A percentile compares a stretch with the other conserved stretches of the same genome.
phyloP scores from a whole-genome alignment of 129 eudicot genomes.

The Artemisia tridentata region DNA sequence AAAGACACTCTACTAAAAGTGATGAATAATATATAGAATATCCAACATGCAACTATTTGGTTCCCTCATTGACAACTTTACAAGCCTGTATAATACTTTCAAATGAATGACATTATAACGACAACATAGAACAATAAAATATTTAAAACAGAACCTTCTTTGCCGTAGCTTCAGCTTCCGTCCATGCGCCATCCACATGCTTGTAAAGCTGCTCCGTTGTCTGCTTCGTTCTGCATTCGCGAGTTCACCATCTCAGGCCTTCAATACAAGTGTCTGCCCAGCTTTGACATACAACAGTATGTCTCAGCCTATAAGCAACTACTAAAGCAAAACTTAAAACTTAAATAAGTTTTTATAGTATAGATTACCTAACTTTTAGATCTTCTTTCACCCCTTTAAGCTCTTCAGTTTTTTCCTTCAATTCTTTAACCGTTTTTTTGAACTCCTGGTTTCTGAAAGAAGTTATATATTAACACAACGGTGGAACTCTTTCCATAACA shows the following conservation, averaged over 20 bases:
- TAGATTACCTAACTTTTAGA: slow-evolving; percentile 79
- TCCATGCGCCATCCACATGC: slow-evolving; percentile 95
- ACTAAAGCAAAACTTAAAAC: slow-evolving; percentile 24
- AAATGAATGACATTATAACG: neutral
- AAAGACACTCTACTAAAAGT: neutral
- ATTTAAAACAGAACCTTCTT: slow-evolving; percentile 51
- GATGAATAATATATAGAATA: neutral
- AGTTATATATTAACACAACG: slow-evolving; percentile 15
- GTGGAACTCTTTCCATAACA: slow-evolving; percentile 1
- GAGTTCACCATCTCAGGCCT: slow-evolving; percentile 92
- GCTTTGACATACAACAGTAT: slow-evolving; percentile 99
- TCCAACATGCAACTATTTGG: neutral
- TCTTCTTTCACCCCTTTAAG: slow-evolving; percentile 77
- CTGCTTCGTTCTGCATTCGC: slow-evolving; percentile 99
- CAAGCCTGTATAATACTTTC: neutral
- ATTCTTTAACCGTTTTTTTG: slow-evolving; percentile 67
- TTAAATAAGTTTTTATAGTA: slow-evolving; percentile 7
- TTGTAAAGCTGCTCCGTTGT: slow-evolving; percentile 93
- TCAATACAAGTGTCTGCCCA: slow-evolving; percentile 81
- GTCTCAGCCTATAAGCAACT: slow-evolving; percentile 80
- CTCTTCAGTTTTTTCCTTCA: slow-evolving; percentile 82
- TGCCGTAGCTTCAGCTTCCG: slow-evolving; percentile 92
- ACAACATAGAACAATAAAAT: neutral
- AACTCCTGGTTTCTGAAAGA: slow-evolving; percentile 67
- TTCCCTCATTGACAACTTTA: slow-evolving; percentile 9